phyloP scores from a whole-genome alignment of 1,284 basidiomycete species.

The Afroboletus lepidellus region DNA sequence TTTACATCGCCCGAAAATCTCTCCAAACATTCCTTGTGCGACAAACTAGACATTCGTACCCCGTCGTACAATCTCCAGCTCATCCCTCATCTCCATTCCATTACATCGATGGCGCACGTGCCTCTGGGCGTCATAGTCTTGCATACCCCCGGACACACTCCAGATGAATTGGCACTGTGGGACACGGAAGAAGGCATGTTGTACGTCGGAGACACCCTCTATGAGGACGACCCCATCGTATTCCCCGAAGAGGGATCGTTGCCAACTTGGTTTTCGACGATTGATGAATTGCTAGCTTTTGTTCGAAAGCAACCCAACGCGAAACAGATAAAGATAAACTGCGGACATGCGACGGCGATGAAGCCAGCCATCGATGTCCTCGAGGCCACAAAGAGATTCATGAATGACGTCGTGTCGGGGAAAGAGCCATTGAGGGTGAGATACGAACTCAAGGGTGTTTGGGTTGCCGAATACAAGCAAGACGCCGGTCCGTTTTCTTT shows the following conservation, averaged over 20 bases:
- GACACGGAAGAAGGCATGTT: conserved; percentile 48
- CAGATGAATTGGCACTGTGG: conserved; percentile 54
- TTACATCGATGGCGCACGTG: conserved; percentile 19
- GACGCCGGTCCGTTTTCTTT: conserved; percentile 44
- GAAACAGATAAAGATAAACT: conserved; percentile 42
- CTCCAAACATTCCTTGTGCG: conserved; percentile 46
- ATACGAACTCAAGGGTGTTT: conserved; percentile 38
- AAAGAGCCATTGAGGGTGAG: conserved; percentile 38
- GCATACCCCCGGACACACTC: conserved; percentile 57
- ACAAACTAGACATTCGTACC: conserved; percentile 38
- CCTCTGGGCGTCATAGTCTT: conserved; percentile 42
- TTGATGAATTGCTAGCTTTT: conserved; percentile 43
- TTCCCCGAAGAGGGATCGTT: conserved; percentile 54
- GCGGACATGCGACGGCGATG: conserved; percentile 46
- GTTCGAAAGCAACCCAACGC: conserved; percentile 32
- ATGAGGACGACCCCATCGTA: conserved; percentile 52
- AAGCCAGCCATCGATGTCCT: conserved; percentile 47
- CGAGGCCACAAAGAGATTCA: conserved; percentile 40
- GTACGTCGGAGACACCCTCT: conserved; percentile 55
- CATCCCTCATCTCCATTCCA: conserved; percentile 39
- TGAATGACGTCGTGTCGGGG: conserved; percentile 45
- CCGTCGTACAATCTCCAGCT: conserved; percentile 46
- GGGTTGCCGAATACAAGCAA: conserved; percentile 44
- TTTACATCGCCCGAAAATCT: conserved; percentile 43
- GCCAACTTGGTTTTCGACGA: conserved; percentile 44